Percentiles rank a stretch among this genome's conserved stretches.
Conservation (phyloP, 768 basidiomycete genomes). For the Leccinum longicurvipes region DNA sequence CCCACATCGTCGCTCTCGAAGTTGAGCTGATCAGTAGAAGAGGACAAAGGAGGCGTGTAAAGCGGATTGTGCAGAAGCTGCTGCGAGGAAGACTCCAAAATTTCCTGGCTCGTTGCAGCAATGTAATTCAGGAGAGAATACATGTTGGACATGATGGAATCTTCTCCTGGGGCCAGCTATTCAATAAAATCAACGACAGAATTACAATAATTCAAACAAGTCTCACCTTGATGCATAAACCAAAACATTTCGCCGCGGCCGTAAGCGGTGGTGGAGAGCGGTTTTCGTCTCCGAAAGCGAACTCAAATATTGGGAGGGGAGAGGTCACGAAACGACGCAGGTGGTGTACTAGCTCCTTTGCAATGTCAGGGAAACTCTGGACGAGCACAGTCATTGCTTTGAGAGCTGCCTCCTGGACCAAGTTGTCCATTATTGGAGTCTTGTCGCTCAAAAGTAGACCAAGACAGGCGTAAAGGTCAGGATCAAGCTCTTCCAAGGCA, state of each 20-base stretch:
- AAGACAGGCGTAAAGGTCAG: conserved; percentile 64
- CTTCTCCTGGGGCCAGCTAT: conserved; percentile 82
- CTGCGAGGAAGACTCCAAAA: conserved; percentile 49
- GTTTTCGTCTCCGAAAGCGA: conserved; percentile 70
- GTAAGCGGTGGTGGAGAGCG: conserved; percentile 74
- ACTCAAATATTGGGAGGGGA: conserved; percentile 84
- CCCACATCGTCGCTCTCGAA: conserved; percentile 61
- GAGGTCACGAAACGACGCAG: conserved; percentile 87
- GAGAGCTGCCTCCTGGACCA: conserved; percentile 87
- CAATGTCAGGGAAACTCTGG: conserved; percentile 82
- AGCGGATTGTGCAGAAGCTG: conserved; percentile 42
- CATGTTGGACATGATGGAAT: conserved; percentile 91
- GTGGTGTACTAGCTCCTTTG: conserved; percentile 68
- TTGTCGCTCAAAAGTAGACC: conserved; percentile 75
- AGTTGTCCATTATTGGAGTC: conserved; percentile 75
- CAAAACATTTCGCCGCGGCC: conserved; percentile 87
- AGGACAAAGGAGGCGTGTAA: conserved; percentile 28
- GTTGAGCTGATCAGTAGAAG: conserved; percentile 46
- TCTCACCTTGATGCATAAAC: conserved; percentile 78
- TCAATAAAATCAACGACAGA: conserved; percentile 5
- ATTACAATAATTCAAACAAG: neutral
- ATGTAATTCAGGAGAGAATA: conserved; percentile 95
- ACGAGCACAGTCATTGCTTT: conserved; percentile 83
- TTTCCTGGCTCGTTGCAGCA: conserved; percentile 77
- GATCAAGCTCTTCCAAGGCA: conserved; percentile 64